Percentiles rank a stretch among this genome's conserved stretches.
Evolutionary conservation across 805 yeast species (phyloP).

Genomic region (Ogataea naganishii): DNA sequence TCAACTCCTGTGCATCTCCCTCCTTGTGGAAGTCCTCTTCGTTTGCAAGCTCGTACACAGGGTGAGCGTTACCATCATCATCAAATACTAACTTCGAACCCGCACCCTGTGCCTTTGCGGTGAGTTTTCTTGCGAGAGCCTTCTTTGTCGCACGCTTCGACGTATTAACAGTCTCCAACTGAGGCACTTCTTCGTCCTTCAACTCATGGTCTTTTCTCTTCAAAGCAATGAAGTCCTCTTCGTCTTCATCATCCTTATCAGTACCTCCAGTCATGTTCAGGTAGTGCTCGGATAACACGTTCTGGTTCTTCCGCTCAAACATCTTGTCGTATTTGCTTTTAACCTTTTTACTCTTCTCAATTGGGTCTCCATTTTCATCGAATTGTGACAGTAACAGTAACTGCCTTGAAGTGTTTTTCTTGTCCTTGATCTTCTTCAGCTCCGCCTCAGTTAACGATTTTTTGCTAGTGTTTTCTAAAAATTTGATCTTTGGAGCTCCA

Average conservation of each 20-base stretch:
- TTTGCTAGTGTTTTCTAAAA: slow-evolving; percentile 33
- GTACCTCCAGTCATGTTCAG: slow-evolving; percentile 53
- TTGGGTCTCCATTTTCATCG: slow-evolving; percentile 56
- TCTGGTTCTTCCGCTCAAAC: slow-evolving; percentile 93
- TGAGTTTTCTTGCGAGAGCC: slow-evolving; percentile 79
- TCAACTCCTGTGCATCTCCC: slow-evolving; percentile 60
- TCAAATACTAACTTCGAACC: slow-evolving; percentile 82
- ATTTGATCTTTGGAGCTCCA: slow-evolving; percentile 89
- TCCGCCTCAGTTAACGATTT: slow-evolving; percentile 21
- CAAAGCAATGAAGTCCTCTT: slow-evolving; percentile 72
- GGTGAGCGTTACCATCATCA: slow-evolving; percentile 90
- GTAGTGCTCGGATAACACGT: slow-evolving; percentile 84
- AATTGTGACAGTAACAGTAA: slow-evolving; percentile 46
- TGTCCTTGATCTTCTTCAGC: slow-evolving; percentile 45
- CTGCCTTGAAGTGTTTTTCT: slow-evolving; percentile 76
- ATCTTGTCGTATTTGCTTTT: slow-evolving; percentile 89
- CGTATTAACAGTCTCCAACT: slow-evolving; percentile 45
- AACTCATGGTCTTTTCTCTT: slow-evolving; percentile 72
- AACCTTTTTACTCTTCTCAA: slow-evolving; percentile 35
- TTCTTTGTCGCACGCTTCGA: slow-evolving; percentile 81
- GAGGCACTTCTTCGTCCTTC: slow-evolving; percentile 56
- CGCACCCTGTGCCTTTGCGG: slow-evolving; percentile 50
- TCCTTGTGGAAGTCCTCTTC: slow-evolving; percentile 75
- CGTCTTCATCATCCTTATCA: slow-evolving; percentile 36
- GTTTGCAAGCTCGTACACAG: slow-evolving; percentile 82